Evolutionary conservation across 495 filamentous ascomycete species (phyloP).

Genomic region (Aspergillus biplanus): DNA sequence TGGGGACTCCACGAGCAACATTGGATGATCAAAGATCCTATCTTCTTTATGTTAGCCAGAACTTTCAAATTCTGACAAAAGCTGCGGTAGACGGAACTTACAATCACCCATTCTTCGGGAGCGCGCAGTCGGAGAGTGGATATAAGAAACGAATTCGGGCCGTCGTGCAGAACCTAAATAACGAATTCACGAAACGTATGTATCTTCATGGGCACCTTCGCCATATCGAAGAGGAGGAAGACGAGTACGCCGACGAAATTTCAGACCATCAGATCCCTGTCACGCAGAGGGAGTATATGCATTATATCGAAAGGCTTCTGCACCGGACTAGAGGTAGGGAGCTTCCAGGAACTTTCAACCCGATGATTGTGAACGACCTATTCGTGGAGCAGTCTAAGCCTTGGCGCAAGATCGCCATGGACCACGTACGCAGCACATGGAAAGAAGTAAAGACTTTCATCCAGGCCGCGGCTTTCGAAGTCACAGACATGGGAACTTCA

Average conservation of each 20-base stretch:
- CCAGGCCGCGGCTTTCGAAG: constrained; percentile 29
- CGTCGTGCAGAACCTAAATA: constrained; percentile 59
- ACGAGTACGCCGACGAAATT: constrained; percentile 2
- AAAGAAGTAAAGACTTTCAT: constrained; percentile 43
- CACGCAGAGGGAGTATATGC: constrained; percentile 41
- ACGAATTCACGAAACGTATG: constrained; percentile 55
- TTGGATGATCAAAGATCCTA: constrained; percentile 54
- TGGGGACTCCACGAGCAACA: constrained; percentile 55
- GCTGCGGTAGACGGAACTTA: constrained; percentile 61
- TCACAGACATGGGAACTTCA: constrained; percentile 43
- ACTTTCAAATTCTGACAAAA: constrained; percentile 53
- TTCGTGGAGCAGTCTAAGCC: constrained; percentile 52
- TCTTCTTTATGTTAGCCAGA: constrained; percentile 55
- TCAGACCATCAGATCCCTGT: constrained; percentile 24
- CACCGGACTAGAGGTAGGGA: constrained; percentile 47
- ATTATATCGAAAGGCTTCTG: constrained; percentile 43
- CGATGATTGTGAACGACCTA: constrained; percentile 52
- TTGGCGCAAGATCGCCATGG: constrained; percentile 47
- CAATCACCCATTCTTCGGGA: constrained; percentile 57
- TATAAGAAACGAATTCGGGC: constrained; percentile 61
- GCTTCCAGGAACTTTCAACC: constrained; percentile 56
- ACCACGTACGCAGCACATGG: constrained; percentile 39
- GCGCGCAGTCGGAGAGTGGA: constrained; percentile 40
- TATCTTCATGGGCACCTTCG: constrained; percentile 45
- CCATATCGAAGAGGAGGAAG: constrained; percentile 12